Evolutionary conservation across 1,284 basidiomycete species (phyloP).

Genomic region (Microbotryomycetes sp.): DNA sequence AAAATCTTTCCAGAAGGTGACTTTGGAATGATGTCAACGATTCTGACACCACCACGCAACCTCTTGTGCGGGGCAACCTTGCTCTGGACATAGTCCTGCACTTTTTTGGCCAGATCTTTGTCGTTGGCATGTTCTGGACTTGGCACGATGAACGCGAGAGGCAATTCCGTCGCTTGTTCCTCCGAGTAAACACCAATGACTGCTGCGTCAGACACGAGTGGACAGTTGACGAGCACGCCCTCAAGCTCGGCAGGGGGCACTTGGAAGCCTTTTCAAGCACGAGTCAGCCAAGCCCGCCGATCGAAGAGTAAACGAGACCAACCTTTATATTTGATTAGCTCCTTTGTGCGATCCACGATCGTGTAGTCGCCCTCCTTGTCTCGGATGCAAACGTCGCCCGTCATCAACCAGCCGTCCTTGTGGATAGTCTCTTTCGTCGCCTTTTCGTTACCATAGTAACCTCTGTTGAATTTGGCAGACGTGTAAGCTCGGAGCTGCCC

Average conservation of each 20-base stretch:
- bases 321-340: constrained; percentile 29
- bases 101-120: constrained; percentile 12
- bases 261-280: constrained; percentile 14
- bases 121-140: constrained; percentile 8
- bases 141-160: constrained; percentile 28
- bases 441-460: constrained; percentile 17
- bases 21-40: constrained; percentile 47
- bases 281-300: no score
- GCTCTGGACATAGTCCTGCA: constrained; percentile 7
- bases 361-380: constrained; percentile 12
- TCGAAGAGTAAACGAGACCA: not conserved
- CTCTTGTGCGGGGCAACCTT: constrained; percentile 45
- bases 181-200: constrained; percentile 31
- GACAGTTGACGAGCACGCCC: constrained; percentile 18
- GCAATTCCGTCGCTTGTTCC: constrained; percentile 25
- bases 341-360: constrained; percentile 21
- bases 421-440: constrained; percentile 19
- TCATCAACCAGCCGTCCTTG: constrained; percentile 25
- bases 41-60: constrained; percentile 45
- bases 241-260: constrained; percentile 28
- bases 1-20: constrained; percentile 41
- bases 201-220: constrained; percentile 21
- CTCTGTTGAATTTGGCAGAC: not conserved
- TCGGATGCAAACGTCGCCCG: constrained; percentile 22
- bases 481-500: not conserved